A percentile compares a stretch with the other conserved stretches of the same genome.
Evolutionary conservation across 306 rosid genomes (phyloP).

Genomic region (Prinsepia uniflora): DNA sequence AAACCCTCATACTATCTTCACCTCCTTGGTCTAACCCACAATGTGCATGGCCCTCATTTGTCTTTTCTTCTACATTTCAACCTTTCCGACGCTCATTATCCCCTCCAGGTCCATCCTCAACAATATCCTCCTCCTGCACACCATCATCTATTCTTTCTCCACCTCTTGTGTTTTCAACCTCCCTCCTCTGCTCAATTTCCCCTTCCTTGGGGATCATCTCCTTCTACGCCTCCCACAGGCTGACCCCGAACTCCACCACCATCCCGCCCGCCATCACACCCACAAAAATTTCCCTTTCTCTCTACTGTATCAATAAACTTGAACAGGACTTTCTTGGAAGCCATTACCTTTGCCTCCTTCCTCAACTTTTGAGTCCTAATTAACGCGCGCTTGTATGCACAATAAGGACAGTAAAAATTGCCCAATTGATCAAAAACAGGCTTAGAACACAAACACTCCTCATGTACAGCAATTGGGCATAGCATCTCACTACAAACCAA

Average conservation of each 20-base stretch:
- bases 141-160: conserved; percentile 12
- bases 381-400: conserved; percentile 42
- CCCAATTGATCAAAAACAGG: conserved; percentile 59
- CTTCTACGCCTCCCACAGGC: conserved; percentile 16
- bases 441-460: conserved; percentile 41
- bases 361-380: conserved; percentile 25
- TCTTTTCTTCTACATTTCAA: conserved; percentile 7
- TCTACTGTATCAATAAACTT: conserved; percentile 34
- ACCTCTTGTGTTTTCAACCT: conserved; percentile 9
- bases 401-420: conserved; percentile 58
- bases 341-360: conserved; percentile 33
- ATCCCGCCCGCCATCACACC: not conserved
- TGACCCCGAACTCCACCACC: conserved; percentile 11
- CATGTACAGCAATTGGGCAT: conserved; percentile 57
- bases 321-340: conserved; percentile 42
- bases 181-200: conserved; percentile 17
- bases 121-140: conserved; percentile 9
- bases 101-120: conserved; percentile 14
- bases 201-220: conserved; percentile 18
- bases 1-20: conserved; percentile 14
- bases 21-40: conserved; percentile 10
- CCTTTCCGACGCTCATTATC: conserved; percentile 14
- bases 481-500: conserved; percentile 47
- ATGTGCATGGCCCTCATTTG: not conserved
- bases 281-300: not conserved